Base-by-base conservation (phyloP, 2,329 filamentous ascomycete genomes). In the Aspergillus fumigatiaffinis region DNA sequence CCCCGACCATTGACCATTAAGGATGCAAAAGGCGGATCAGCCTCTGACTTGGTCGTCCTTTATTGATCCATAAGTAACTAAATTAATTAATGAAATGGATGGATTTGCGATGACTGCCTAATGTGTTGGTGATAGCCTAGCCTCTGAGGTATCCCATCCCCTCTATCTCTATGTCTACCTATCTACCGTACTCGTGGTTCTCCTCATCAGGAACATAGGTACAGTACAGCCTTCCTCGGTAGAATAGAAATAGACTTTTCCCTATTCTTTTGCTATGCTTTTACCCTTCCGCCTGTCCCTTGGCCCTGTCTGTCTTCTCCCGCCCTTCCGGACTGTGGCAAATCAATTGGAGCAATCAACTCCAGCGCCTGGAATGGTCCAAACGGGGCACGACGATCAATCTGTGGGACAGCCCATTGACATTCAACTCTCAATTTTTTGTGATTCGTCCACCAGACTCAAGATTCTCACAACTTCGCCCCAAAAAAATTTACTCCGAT, bases 361-460 rank as follows among this genome's bases (percentile, higher is more conserved):
- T 17, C n/a, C 44, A 32, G 41, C 47, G 29, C 29, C 14, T 44
- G 50, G 47, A 52, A 52, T 53, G 44, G 20, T 14, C 44, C 10
- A 47, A 47, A 47, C 58, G 48, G 56, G 53, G 52, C 50, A 42
- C 44, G 21, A 44, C 51, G 58, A 60, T 58, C 56, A 53, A 56
- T 56, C 58, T 49, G 57, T 61, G 59, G 59, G 59, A 61, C 59
- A n/a, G 26, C 26, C 53, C 50, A 32, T 25, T 41, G 26, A 25
- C 35, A 42, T 52, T 44, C 4, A 44, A 35, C 10, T 9, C n/a
- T 44, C 50, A 25, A 29, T 25, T 26, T 35, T 14, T 21, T 51
- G 5, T 53, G 41, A 61, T 61, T 61, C 46, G 59, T 56, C 56
- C 51, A 53, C 28, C 23, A 46, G 14, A 46, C 29, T 41, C 38